Evolutionary conservation across 805 yeast genomes (phyloP).

Genomic region (Cyberlindnera euphorbiiphila): DNA sequence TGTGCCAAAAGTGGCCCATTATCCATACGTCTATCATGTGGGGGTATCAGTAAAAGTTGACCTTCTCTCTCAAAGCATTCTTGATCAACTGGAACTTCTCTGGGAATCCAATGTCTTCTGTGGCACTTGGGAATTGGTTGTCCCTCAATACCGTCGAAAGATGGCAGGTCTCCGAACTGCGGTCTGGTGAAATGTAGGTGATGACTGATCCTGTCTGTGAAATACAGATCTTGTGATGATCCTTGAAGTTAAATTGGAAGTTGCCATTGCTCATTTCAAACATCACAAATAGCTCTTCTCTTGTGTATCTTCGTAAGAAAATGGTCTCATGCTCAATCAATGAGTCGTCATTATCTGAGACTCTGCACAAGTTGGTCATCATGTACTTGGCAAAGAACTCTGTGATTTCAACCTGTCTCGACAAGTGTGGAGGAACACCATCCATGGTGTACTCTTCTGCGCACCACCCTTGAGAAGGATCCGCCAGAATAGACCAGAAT

Average conservation of each 20-base stretch:
- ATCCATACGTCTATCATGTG: too few species aligned
- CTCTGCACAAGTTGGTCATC: conserved; percentile 84
- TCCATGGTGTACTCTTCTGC: conserved; percentile 43
- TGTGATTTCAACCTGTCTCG: conserved; percentile 78
- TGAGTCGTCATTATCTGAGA: conserved; percentile 56
- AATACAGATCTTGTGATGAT: conserved; percentile 84
- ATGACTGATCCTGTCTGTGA: conserved; percentile 72
- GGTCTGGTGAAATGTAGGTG: conserved; percentile 76
- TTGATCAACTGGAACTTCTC: conserved; percentile 55
- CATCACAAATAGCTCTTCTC: conserved; percentile 80
- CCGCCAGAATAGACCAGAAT: conserved; percentile 59
- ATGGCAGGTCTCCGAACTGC: conserved; percentile 66
- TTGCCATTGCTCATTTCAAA: conserved; percentile 91
- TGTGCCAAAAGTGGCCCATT: too few species aligned
- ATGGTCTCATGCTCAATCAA: conserved; percentile 53
- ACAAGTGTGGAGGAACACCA: conserved; percentile 43
- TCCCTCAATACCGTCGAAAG: conserved; percentile 43
- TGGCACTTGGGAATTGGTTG: conserved; percentile 44
- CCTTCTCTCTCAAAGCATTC: conserved; percentile 51
- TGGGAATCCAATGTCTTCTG: conserved; percentile 40
- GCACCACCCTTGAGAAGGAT: conserved; percentile 48
- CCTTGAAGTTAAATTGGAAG: conserved; percentile 91
- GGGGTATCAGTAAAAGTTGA: conserved; percentile 8
- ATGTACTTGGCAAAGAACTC: conserved; percentile 87
- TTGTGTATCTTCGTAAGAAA: conserved; percentile 76